Evolutionary conservation across 371 early-diverging fungal species (phyloP).

Genomic region (Synchytrium microbalum): DNA sequence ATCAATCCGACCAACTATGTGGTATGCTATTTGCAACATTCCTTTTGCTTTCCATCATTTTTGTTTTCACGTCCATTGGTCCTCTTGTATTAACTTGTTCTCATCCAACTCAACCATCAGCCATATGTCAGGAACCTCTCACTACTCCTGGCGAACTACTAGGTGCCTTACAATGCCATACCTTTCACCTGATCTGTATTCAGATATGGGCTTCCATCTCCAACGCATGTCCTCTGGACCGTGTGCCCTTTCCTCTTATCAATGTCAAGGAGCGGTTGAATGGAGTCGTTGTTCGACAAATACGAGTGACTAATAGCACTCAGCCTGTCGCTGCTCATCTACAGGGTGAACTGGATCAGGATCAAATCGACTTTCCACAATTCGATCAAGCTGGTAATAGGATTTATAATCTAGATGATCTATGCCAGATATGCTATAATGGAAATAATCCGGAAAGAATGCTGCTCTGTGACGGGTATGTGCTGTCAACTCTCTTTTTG

Average conservation of each 20-base stretch:
- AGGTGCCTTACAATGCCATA: background rate
- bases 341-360: background rate
- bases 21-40: no score
- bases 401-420: background rate
- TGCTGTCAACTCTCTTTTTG: no score
- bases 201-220: background rate
- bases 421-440: background rate
- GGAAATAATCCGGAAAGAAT: background rate
- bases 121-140: background rate
- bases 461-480: background rate
- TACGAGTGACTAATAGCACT: background rate
- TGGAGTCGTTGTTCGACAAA: background rate
- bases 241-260: background rate
- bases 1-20: no score
- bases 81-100: no score
- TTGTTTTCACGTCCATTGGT: no score
- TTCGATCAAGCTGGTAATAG: background rate
- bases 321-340: background rate
- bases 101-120: background rate
- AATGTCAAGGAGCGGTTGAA: background rate
- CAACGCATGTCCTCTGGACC: background rate
- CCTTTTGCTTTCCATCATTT: no score
- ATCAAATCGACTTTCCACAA: background rate
- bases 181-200: background rate
- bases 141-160: background rate